A percentile compares a stretch with the other conserved stretches of the same genome.
Evolutionary conservation across 2,329 filamentous ascomycete species (phyloP).

Genomic region (Arachnopeziza araneosa): DNA sequence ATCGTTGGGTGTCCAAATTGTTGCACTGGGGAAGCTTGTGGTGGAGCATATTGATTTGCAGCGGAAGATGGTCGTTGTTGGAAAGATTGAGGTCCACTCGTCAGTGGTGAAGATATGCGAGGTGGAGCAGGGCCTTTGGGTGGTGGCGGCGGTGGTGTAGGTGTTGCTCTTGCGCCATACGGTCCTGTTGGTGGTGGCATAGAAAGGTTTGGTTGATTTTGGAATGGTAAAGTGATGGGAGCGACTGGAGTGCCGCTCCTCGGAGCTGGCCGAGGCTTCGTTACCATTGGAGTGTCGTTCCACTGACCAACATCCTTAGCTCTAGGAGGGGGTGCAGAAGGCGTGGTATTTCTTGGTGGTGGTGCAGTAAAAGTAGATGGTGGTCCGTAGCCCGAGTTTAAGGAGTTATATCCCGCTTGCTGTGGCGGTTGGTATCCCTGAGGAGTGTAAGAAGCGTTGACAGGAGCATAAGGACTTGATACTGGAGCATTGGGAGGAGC

Average conservation of each 20-base stretch:
- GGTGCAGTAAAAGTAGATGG: slow-evolving; percentile 43
- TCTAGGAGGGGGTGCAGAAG: slow-evolving; percentile 66
- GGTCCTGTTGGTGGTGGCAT: slow-evolving; percentile 54
- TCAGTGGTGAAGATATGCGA: slow-evolving; percentile 67
- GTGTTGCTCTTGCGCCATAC: slow-evolving; percentile 54
- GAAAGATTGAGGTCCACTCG: slow-evolving; percentile 44
- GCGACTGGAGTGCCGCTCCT: slow-evolving; percentile 58
- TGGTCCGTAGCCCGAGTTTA: slow-evolving; percentile 18
- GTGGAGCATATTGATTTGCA: slow-evolving; percentile 57
- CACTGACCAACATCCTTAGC: slow-evolving; percentile 72
- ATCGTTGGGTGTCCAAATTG: slow-evolving; percentile 35
- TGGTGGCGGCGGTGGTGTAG: slow-evolving; percentile 73
- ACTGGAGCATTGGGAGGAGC: slow-evolving; percentile 29
- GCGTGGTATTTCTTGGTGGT: slow-evolving; percentile 59
- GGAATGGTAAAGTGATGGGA: slow-evolving; percentile 70
- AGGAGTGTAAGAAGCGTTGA: slow-evolving; percentile 34
- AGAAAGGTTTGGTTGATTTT: slow-evolving; percentile 50
- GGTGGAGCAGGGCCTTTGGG: slow-evolving; percentile 71
- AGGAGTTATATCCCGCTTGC: slow-evolving; percentile 1
- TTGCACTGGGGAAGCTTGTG: slow-evolving; percentile 42
- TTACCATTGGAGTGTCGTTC: slow-evolving; percentile 91
- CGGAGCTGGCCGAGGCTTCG: slow-evolving; percentile 64
- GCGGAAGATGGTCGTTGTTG: slow-evolving; percentile 50
- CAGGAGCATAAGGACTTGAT: slow-evolving; percentile 45
- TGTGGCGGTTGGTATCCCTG: slow-evolving; percentile 35